Percentiles rank a stretch among this genome's conserved stretches.
These are phyloP conservation scores for Nitzschia sp. DNA, from an alignment of 108 stramenopile species.

Conservation along the genomic window DNA sequence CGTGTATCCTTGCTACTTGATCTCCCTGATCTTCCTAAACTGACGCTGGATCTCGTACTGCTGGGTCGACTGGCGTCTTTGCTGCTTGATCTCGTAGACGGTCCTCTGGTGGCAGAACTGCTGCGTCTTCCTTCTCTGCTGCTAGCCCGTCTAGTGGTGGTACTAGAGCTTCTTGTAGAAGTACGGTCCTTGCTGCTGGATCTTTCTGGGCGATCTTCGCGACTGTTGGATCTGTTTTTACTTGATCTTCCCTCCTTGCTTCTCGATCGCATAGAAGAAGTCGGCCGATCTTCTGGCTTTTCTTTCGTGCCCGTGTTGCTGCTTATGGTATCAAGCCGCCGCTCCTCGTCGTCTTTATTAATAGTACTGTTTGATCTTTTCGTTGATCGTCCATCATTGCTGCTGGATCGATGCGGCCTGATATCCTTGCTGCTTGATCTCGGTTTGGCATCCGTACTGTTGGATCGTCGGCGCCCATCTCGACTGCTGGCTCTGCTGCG, in stretches of 20 bases:
- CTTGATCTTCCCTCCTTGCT: neutral
- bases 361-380: neutral
- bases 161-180: neutral
- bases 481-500: constrained; percentile 1
- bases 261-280: too few species aligned
- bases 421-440: neutral
- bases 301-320: too few species aligned
- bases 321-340: too few species aligned
- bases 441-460: neutral
- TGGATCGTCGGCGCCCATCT: neutral
- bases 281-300: too few species aligned
- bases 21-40: neutral
- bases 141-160: neutral
- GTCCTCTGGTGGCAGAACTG: neutral
- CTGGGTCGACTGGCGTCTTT: neutral
- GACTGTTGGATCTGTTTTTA: neutral
- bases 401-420: neutral
- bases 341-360: too few species aligned
- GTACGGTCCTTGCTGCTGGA: neutral
- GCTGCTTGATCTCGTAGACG: neutral
- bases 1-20: neutral
- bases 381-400: neutral
- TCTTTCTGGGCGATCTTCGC: neutral
- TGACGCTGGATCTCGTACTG: neutral
- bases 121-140: neutral